Base-by-base conservation (phyloP, 129 eudicot genomes). In the Saussurea involucrata region DNA sequence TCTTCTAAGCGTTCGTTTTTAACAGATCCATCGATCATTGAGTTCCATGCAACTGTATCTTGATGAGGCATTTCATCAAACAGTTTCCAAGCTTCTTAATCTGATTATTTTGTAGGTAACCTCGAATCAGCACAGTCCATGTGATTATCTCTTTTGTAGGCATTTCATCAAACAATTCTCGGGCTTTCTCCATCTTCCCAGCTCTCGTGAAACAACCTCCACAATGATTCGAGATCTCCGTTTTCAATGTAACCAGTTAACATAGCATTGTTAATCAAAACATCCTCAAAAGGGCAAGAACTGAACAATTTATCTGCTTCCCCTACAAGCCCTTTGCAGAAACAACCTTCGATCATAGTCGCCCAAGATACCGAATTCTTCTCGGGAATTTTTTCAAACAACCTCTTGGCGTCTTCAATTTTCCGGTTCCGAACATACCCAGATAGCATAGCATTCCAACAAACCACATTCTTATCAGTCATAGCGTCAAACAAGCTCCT, bases 41-140 rank as follows among this genome's bases (percentile, higher is more conserved):
- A 85, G 76, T 92, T 92, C 97, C 97, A 92, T 4, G 85, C 78
- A 77, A 92, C 85, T 69, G 80, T 36, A 73, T 87, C 95, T 69
- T 80, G 64, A 8, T 12, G 49, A 65, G 89, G 87, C 92, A 88
- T 85, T 66, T 72, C 74, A 68, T 71, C 40, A 49, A 88, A 88
- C 74, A 83, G 40, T 28, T 58, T 85, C 24, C 74, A 72, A 24
- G 87, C 92, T 31, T 85, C 84, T 36, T 86, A 33, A 80, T 79
- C 63, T 70, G 73, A 60, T 79, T 66, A 71, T 74, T 77, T 53
- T 65, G 65, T 71, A 85, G 34, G 79, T 85, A 83, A 66, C 92
- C 84, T 24, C 63, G 76, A 72, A 85, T 74, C 84, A 88, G 71
- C 2, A 83, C 89, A 40, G 92, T 85, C 86, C 88, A 85, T 7